Base-by-base conservation (phyloP, 768 basidiomycete species). In the Mycena haematopus region DNA sequence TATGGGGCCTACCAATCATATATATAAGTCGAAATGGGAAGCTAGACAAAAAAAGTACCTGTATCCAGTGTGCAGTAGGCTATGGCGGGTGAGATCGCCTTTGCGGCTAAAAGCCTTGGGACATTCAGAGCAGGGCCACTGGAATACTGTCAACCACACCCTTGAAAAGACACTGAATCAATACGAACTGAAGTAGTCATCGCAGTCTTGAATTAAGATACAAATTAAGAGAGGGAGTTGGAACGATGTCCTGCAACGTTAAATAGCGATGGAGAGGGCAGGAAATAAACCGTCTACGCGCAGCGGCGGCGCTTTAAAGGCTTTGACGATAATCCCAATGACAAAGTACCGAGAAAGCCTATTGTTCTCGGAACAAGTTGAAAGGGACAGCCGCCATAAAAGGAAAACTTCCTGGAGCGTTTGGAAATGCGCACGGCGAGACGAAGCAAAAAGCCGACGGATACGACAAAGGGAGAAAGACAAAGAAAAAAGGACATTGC, bases 41-140 rank as follows among this genome's bases (percentile, higher is more conserved):
- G 10, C 56, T 22, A 21, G 27, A 31, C 21, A 22, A 11, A 45
- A n/a, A 46, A 50, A 33, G 69, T 71, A 89, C 89, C 78, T 86
- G 47, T 76, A 68, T 24, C 81, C 82, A 21, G 73, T 74, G 67
- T 91, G 89, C 22, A 82, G 69, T 22, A 70, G 65, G 54, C 77
- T 62, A 66, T 92, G 90, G 62, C 89, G 84, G 45, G 75, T 82
- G 38, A 86, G 79, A 70, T 91, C 90, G 22, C 83, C 83, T 70
- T 82, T 84, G 49, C 87, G 83, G 4, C 72, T 67, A 68, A 91
- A 90, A 31, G 68, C 56, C 66, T 82, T 87, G 6, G 47, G 27
- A 74, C 88, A 90, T 55, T 72, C 65, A 36, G 71, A 36, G 69
- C 85, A 86, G 52, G 60, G 58, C 71, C 72, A 78, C 78, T 82